Evolutionary conservation across 208 protist species (phyloP).

Genomic region (Blechomonas ayalai): DNA sequence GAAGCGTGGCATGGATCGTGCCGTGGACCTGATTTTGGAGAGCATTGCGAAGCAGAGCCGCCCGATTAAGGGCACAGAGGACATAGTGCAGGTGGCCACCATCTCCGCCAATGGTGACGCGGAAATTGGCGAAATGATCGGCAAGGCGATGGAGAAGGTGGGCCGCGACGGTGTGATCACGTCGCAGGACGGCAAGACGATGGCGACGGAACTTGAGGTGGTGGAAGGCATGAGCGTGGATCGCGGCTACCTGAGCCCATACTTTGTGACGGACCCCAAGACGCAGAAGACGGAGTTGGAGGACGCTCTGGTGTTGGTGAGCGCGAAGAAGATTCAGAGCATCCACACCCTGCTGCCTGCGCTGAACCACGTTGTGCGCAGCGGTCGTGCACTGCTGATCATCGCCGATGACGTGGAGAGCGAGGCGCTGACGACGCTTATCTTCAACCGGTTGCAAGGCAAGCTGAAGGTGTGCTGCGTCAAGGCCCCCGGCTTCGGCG

Average conservation of each 20-base stretch:
- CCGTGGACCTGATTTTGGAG: conserved; percentile 89
- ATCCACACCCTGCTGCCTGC: conserved; percentile 86
- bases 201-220: conserved; percentile 96
- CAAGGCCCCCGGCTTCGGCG: conserved; percentile 99
- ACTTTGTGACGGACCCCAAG: conserved; percentile 98
- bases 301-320: conserved; percentile 94
- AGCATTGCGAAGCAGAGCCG: conserved; percentile 90
- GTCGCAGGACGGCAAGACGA: conserved; percentile 97
- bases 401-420: conserved; percentile 99
- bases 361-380: conserved; percentile 84
- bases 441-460: conserved; percentile 84
- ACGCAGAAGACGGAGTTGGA: conserved; percentile 94
- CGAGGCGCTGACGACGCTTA: conserved; percentile 92
- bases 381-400: conserved; percentile 94
- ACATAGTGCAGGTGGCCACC: conserved; percentile 97
- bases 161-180: conserved; percentile 99
- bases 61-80: conserved; percentile 92
- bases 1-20: conserved; percentile 96
- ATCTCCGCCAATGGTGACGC: conserved; percentile 99
- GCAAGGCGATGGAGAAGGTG: conserved; percentile 98
- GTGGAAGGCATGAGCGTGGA: conserved; percentile 98
- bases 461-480: conserved; percentile 88
- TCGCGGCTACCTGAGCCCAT: conserved; percentile 97
- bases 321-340: conserved; percentile 94
- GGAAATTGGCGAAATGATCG: conserved; percentile 97